Conservation (phyloP, 1,139 yeast genomes). For the Yamadazyma dushanensis region DNA sequence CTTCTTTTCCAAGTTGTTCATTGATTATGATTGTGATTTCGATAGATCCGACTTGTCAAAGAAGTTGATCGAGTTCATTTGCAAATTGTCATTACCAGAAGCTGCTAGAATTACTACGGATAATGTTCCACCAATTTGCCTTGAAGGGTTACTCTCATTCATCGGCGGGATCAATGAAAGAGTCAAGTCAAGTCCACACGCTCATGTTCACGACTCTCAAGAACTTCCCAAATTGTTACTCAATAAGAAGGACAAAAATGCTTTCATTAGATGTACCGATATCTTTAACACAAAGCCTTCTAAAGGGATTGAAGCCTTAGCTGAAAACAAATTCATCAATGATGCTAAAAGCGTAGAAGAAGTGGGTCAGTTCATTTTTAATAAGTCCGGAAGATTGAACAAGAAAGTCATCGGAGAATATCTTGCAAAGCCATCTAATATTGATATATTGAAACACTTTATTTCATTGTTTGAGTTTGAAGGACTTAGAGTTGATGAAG, state of each 20-base stretch:
- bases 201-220: slow-evolving; percentile 18
- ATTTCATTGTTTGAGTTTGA: slow-evolving; percentile 73
- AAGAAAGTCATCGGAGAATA: slow-evolving; percentile 86
- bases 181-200: slow-evolving; percentile 30
- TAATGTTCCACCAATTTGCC: slow-evolving; percentile 88
- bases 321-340: slow-evolving; percentile 62
- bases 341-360: slow-evolving; percentile 54
- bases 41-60: slow-evolving; percentile 82
- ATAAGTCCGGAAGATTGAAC: slow-evolving; percentile 78
- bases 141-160: slow-evolving; percentile 80
- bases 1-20: slow-evolving; percentile 74
- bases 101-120: slow-evolving; percentile 76
- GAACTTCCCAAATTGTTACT: slow-evolving; percentile 31
- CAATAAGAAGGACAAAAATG: slow-evolving; percentile 62
- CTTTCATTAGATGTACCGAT: slow-evolving; percentile 73
- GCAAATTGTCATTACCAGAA: slow-evolving; percentile 78
- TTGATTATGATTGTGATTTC: slow-evolving; percentile 88
- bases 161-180: slow-evolving; percentile 67
- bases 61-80: slow-evolving; percentile 65
- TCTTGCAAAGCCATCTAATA: slow-evolving; percentile 74
- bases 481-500: slow-evolving; percentile 87
- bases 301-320: slow-evolving; percentile 65
- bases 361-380: slow-evolving; percentile 73
- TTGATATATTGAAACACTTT: slow-evolving; percentile 60
- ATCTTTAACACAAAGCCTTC: slow-evolving; percentile 77